Percentiles rank a stretch among this genome's conserved stretches.
Evolutionary conservation across 2,329 filamentous ascomycete species (phyloP).

Genomic region (Fusarium sp.): DNA sequence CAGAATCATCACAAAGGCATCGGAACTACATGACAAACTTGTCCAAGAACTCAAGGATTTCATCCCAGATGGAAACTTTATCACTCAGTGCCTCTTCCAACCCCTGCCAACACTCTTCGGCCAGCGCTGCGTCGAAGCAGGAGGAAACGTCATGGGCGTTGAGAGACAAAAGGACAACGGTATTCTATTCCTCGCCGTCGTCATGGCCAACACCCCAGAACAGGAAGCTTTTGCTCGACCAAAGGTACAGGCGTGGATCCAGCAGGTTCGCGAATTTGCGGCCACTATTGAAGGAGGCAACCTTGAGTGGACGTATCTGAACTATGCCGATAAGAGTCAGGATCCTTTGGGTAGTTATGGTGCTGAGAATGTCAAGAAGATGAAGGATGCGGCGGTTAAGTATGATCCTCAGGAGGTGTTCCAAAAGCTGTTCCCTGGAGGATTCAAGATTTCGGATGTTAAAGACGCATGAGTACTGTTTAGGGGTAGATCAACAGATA

Average conservation of each 20-base stretch:
- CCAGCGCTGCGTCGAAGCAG: slow-evolving; percentile 20
- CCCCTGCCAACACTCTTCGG: slow-evolving; percentile 18
- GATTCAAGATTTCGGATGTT: slow-evolving; percentile 37
- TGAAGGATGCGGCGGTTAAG: slow-evolving; percentile 32
- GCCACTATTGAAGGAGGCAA: slow-evolving; percentile 24
- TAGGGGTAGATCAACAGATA: too few species aligned
- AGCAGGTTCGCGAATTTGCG: slow-evolving; percentile 9
- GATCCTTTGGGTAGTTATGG: slow-evolving; percentile 36
- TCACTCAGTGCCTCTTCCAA: slow-evolving; percentile 28
- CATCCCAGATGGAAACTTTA: slow-evolving; percentile 22
- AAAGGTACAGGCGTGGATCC: slow-evolving; percentile 17
- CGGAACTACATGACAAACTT: slow-evolving; percentile 19
- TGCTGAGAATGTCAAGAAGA: slow-evolving; percentile 30
- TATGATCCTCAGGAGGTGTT: slow-evolving; percentile 43
- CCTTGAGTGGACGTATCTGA: slow-evolving; percentile 34
- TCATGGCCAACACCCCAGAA: slow-evolving; percentile 15
- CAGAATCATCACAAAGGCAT: slow-evolving; percentile 20
- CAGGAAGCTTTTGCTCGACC: slow-evolving; percentile 18
- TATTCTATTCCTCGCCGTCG: slow-evolving; percentile 14
- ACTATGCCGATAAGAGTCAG: slow-evolving; percentile 34
- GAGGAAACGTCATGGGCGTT: slow-evolving; percentile 26
- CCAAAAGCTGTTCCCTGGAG: slow-evolving; percentile 35
- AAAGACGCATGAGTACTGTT: not conserved
- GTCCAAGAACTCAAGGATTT: slow-evolving; percentile 23
- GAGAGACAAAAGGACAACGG: slow-evolving; percentile 24